These are phyloP conservation scores for Durotheca rogersii DNA, from an alignment of 495 filamentous ascomycete genomes.

Conservation along the genomic window DNA sequence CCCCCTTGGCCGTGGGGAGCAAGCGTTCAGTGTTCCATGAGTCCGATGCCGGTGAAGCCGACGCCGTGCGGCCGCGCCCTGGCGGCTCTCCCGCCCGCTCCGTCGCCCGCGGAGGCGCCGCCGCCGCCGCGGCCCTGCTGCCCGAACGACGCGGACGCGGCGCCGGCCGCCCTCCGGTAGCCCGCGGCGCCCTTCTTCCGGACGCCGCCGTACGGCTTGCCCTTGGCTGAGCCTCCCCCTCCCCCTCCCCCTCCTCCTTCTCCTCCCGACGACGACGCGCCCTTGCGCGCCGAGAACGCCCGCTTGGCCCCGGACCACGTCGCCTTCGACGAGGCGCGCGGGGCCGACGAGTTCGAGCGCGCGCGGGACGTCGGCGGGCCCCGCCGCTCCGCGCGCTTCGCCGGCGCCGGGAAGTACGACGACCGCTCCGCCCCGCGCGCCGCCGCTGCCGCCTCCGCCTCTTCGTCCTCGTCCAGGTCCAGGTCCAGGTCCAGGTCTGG, in stretches of 20 bases:
- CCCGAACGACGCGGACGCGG: constrained; percentile 18
- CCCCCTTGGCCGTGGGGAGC: too few relatives aligned
- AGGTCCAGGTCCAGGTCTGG: constrained; percentile 48
- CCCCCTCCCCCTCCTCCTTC: too few relatives aligned
- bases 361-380: constrained; percentile 14
- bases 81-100: constrained; percentile 5
- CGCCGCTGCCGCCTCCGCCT: constrained; percentile 44
- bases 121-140: background rate
- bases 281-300: constrained; percentile 17
- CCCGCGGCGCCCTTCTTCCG: constrained; percentile 31
- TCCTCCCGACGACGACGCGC: too few relatives aligned
- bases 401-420: constrained; percentile 47
- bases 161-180: constrained; percentile 13
- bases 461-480: constrained; percentile 46
- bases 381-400: constrained; percentile 29
- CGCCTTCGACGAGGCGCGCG: constrained; percentile 4
- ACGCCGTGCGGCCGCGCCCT: constrained; percentile 17
- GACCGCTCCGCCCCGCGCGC: constrained; percentile 41
- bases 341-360: constrained; percentile 17
- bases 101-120: too few relatives aligned
- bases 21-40: constrained; percentile 31
- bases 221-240: constrained; percentile 27
- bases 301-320: constrained; percentile 28
- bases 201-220: constrained; percentile 29
- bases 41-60: constrained; percentile 27